Conservation (phyloP, 2,329 filamentous ascomycete genomes). For the Pseudogymnoascus sp. region DNA sequence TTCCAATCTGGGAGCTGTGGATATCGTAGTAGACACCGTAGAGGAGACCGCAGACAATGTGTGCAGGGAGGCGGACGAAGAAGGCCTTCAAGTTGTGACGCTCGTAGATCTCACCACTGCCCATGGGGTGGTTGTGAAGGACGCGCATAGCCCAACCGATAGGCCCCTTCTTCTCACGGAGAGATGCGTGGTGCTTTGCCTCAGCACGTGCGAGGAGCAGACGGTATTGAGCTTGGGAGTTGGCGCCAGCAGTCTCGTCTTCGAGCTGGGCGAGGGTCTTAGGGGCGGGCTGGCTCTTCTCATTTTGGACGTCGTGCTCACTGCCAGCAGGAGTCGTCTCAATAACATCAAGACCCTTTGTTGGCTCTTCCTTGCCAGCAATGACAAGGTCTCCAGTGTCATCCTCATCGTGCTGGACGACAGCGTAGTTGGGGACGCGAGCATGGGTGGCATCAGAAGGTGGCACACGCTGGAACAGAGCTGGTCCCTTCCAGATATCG, state of each 20-base stretch:
- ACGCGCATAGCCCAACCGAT: conserved; percentile 79
- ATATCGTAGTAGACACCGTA: conserved; percentile 80
- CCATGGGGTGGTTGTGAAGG: conserved; percentile 65
- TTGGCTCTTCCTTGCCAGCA: conserved; percentile 29
- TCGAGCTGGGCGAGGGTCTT: conserved; percentile 32
- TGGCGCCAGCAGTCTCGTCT: not conserved
- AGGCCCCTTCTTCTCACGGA: conserved; percentile 54
- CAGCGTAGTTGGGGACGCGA: conserved; percentile 66
- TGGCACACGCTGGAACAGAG: conserved; percentile 52
- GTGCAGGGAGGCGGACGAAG: conserved; percentile 59
- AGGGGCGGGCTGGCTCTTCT: conserved; percentile 36
- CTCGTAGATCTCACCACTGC: conserved; percentile 67
- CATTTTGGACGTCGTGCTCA: conserved; percentile 22
- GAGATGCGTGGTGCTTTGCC: conserved; percentile 51
- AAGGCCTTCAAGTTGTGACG: conserved; percentile 57
- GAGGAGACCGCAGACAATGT: conserved; percentile 51
- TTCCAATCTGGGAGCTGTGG: conserved; percentile 64
- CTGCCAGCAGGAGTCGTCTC: conserved; percentile 25
- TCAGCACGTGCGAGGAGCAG: conserved; percentile 50
- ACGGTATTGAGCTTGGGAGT: conserved; percentile 48
- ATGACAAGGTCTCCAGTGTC: conserved; percentile 21
- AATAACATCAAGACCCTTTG: conserved; percentile 22
- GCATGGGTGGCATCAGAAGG: conserved; percentile 45
- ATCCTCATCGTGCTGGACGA: conserved; percentile 58
- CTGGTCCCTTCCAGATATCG: conserved; percentile 53